Percentiles rank a stretch among this genome's conserved stretches.
Conservation (phyloP, 768 basidiomycete species). For the Pleurotus tuoliensis region DNA sequence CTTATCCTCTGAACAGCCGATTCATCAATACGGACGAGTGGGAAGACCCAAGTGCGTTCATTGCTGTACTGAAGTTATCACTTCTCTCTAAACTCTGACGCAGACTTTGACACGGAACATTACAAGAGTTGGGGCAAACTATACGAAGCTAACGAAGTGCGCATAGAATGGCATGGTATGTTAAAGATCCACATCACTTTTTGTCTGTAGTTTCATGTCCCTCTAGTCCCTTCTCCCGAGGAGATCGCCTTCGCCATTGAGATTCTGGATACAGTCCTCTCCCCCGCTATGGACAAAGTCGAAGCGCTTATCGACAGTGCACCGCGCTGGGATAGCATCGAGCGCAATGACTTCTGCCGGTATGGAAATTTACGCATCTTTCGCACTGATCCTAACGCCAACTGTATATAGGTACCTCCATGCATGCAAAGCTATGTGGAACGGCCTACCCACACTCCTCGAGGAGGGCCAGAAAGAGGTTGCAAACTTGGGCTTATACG, state of each 20-base stretch:
- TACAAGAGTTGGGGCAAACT: constrained; percentile 76
- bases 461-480: constrained; percentile 56
- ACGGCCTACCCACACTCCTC: constrained; percentile 68
- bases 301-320: constrained; percentile 56
- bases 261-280: constrained; percentile 64
- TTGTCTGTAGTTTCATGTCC: constrained; percentile 11
- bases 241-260: constrained; percentile 82
- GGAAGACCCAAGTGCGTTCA: constrained; percentile 61
- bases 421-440: constrained; percentile 72
- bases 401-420: constrained; percentile 49
- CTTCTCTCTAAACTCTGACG: constrained; percentile 11
- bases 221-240: constrained; percentile 50
- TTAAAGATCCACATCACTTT: background rate
- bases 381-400: background rate
- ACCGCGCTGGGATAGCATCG: constrained; percentile 57
- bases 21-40: constrained; percentile 84
- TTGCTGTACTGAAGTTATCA: background rate
- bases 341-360: constrained; percentile 85
- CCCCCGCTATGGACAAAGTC: constrained; percentile 64
- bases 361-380: constrained; percentile 23
- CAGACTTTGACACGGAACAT: constrained; percentile 63
- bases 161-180: constrained; percentile 85
- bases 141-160: constrained; percentile 74
- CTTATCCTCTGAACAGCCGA: constrained; percentile 74
- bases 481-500: constrained; percentile 52